A percentile compares a stretch with the other conserved stretches of the same genome.
Conservation (phyloP, 306 rosid genomes). For the Cucumis melo region DNA sequence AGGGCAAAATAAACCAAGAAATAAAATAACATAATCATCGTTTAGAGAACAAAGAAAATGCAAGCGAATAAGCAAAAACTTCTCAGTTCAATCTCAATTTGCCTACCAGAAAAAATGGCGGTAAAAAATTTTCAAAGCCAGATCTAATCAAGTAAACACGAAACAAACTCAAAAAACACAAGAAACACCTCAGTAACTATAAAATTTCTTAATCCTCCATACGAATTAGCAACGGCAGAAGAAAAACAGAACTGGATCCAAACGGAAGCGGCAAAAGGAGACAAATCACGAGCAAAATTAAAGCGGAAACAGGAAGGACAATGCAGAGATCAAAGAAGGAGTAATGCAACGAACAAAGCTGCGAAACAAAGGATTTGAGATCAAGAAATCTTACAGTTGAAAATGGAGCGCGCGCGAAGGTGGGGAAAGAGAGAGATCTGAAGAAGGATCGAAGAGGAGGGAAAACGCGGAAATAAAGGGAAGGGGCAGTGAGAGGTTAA, state of each 20-base stretch:
- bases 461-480: background rate
- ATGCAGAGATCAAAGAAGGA: background rate
- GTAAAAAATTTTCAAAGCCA: background rate
- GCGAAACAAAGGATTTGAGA: background rate
- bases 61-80: background rate
- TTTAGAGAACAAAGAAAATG: background rate
- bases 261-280: background rate
- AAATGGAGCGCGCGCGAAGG: background rate
- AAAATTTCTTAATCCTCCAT: background rate
- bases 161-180: background rate
- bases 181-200: background rate
- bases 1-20: background rate
- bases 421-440: background rate
- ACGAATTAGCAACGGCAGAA: background rate
- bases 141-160: background rate
- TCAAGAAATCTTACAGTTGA: conserved; percentile 4
- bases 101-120: background rate
- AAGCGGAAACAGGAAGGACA: background rate
- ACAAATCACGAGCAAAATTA: background rate
- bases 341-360: background rate
- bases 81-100: background rate
- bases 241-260: background rate
- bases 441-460: background rate
- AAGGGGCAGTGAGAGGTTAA: background rate
- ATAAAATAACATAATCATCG: background rate